phyloP scores from a whole-genome alignment of 2,329 filamentous ascomycete genomes.

The Microsporum audouinii region DNA sequence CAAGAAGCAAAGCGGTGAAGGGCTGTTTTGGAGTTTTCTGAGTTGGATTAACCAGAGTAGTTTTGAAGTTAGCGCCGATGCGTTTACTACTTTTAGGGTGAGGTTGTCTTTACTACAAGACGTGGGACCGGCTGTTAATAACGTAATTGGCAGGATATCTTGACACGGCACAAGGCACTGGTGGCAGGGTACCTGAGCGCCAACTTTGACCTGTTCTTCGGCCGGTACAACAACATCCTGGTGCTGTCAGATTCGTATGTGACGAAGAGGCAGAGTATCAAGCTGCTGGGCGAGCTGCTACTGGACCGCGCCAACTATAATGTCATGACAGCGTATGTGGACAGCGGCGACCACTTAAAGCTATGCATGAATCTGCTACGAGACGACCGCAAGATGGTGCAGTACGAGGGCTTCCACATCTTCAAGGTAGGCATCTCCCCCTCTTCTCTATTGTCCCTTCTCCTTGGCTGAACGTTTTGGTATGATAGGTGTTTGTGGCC shows the following conservation, averaged over 20 bases:
- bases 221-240: constrained; percentile 74
- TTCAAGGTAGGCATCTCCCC: constrained; percentile 56
- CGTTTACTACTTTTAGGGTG: constrained; percentile 93
- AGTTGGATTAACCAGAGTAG: constrained; percentile 93
- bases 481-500: constrained; percentile 71
- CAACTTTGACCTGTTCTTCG: constrained; percentile 91
- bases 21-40: constrained; percentile 95
- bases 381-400: constrained; percentile 96
- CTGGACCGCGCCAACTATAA: constrained; percentile 93
- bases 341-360: constrained; percentile 89
- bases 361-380: constrained; percentile 95
- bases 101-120: constrained; percentile 17
- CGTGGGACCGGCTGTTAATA: not conserved
- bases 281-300: constrained; percentile 86
- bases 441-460: too few relatives aligned
- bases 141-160: constrained; percentile 55
- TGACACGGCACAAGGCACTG: constrained; percentile 87
- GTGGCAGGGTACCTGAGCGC: constrained; percentile 76
- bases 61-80: constrained; percentile 94
- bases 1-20: constrained; percentile 61
- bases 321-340: constrained; percentile 96
- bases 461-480: too few relatives aligned
- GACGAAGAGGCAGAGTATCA: constrained; percentile 95
- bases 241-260: constrained; percentile 93
- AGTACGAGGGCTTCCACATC: constrained; percentile 97